Percentiles rank a stretch among this genome's conserved stretches.
Evolutionary conservation across 345 rosid genomes (phyloP).

Genomic region (Cardamine resedifolia): DNA sequence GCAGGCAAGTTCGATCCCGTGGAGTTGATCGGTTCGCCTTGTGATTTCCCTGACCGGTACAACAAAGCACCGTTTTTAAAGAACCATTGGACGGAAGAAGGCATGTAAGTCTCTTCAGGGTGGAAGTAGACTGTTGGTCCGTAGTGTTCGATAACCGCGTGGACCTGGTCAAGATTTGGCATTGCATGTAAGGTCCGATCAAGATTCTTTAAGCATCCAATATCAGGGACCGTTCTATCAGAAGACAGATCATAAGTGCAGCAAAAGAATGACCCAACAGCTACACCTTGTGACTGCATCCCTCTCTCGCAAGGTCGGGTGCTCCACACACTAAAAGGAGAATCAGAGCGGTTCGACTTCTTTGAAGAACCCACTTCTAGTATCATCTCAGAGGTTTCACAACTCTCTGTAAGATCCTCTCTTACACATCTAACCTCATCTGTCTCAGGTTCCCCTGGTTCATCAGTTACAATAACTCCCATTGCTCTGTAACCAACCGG

Average conservation of each 20-base stretch:
- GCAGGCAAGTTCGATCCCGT: slow-evolving; percentile 67
- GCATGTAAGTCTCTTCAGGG: slow-evolving; percentile 79
- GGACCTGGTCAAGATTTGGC: slow-evolving; percentile 84
- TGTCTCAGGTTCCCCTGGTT: slow-evolving; percentile 51
- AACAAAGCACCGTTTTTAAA: slow-evolving; percentile 83
- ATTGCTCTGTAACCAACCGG: slow-evolving; percentile 76
- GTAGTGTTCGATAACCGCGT: slow-evolving; percentile 63
- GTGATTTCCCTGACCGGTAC: slow-evolving; percentile 46
- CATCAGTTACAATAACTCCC: slow-evolving; percentile 69
- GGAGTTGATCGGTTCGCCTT: slow-evolving; percentile 50
- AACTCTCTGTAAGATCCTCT: slow-evolving; percentile 75
- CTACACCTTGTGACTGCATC: slow-evolving; percentile 61
- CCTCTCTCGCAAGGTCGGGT: slow-evolving; percentile 73
- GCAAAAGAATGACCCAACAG: slow-evolving; percentile 84
- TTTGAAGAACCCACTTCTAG: slow-evolving; percentile 39
- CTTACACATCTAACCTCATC: slow-evolving; percentile 75
- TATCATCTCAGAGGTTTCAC: slow-evolving; percentile 60
- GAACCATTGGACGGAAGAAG: slow-evolving; percentile 88
- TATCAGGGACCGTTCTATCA: slow-evolving; percentile 42
- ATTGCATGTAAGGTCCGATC: slow-evolving; percentile 54
- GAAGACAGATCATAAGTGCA: slow-evolving; percentile 40
- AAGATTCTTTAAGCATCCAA: slow-evolving; percentile 81
- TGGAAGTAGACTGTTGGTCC: slow-evolving; percentile 92
- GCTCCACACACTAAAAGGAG: slow-evolving; percentile 62
- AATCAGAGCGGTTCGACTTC: slow-evolving; percentile 36